Evolutionary conservation across 352 stramenopile species (phyloP), one percentile per base, ranked within the genome.

Genomic region (Ophiocytium majus): DNA sequence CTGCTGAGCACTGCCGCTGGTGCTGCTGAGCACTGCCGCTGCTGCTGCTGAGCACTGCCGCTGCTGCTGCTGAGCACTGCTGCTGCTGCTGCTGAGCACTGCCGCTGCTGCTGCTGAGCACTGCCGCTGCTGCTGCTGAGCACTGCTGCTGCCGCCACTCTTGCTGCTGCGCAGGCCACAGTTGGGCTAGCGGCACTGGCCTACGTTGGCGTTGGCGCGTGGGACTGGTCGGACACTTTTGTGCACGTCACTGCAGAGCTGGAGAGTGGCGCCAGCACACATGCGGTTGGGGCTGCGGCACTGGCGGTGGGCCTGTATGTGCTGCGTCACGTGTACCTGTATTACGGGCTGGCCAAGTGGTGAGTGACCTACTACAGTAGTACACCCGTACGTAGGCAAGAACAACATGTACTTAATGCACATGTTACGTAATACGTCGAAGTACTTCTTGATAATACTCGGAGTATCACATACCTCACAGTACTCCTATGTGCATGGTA

Each of bases 311-410:
- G 17, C 14, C 74, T 87, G 63, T 87, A 87, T 79, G 79, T 87
- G 32, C 50, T 81, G 35, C 28, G 83, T 0, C 83, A 87, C 37
- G 83, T 81, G 31, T 87, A 87, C 49, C 66, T 87, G 0, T 87
- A 87, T 64, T 87, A 87, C 35, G 83, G 83, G 9, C 71, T 87
- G 64, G 79, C 83, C 35, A 86, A 79, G 79, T 87, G 83, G 83
- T 37, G 31, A 76, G 64, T 76, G 64, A 14, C 43, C n/a, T n/a
- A n/a, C n/a, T n/a, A n/a, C n/a, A n/a, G n/a, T n/a, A n/a, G n/a
- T n/a, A n/a, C n/a, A n/a, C n/a, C n/a, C n/a, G n/a, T n/a, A n/a
- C n/a, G n/a, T n/a, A n/a, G n/a, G n/a, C n/a, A n/a, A n/a, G n/a
- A n/a, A n/a, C n/a, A n/a, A n/a, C n/a, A n/a, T n/a, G n/a, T n/a